Evolutionary conservation across 345 rosid genomes (phyloP).

Genomic region (Camelina laxa): DNA sequence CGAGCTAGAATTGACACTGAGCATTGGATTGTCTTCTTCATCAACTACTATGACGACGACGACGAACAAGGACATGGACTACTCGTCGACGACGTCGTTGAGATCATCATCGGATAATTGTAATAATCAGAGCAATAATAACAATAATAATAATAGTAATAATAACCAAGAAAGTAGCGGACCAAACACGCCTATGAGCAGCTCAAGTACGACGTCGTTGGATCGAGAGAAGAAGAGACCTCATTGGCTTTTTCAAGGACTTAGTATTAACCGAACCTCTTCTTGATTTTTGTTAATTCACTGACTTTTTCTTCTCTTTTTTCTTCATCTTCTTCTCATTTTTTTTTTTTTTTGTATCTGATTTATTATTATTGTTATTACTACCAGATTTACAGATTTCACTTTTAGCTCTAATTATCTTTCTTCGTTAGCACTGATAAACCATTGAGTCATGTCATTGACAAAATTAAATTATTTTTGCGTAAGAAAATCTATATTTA

Average conservation of each 20-base stretch:
- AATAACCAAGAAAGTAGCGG: constrained; percentile 51
- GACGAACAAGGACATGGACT: constrained; percentile 40
- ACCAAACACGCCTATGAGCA: constrained; percentile 60
- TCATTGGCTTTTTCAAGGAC: constrained; percentile 76
- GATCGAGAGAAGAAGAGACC: constrained; percentile 67
- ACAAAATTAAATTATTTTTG: neutral
- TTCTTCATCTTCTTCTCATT: constrained; percentile 9
- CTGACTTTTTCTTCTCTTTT: constrained; percentile 31
- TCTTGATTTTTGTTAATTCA: constrained; percentile 46
- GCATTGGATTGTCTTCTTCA: constrained; percentile 62
- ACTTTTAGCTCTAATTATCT: constrained; percentile 11
- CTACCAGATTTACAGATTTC: neutral
- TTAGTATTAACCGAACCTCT: constrained; percentile 53
- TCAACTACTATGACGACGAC: constrained; percentile 27
- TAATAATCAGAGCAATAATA: constrained; percentile 42
- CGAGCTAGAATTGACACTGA: constrained; percentile 70
- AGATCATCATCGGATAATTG: constrained; percentile 46
- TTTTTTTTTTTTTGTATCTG: constrained; percentile 12
- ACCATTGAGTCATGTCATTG: no score
- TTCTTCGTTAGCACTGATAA: constrained; percentile 11
- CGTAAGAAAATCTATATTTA: neutral
- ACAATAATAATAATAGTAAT: constrained; percentile 11
- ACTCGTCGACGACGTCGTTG: constrained; percentile 43
- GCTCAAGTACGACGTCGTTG: constrained; percentile 60
- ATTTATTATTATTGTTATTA: constrained; percentile 17